Evolutionary conservation across 345 rosid genomes (phyloP), one percentile per base, ranked within the genome.

Genomic region (Populus nigra): DNA sequence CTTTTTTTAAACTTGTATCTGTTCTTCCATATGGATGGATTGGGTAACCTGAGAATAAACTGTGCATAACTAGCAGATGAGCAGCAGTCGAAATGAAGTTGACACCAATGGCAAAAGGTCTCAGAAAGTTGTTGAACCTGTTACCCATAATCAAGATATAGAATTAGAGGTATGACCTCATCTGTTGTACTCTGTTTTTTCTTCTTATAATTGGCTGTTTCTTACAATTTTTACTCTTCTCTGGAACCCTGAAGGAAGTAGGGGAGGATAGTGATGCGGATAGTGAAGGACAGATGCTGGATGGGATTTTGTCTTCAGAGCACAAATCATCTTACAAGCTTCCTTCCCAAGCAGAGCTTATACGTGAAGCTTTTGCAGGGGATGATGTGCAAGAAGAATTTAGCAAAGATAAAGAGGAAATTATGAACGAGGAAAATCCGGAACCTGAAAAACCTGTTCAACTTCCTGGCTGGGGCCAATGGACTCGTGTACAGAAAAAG

Each of bases 381-480:
- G 97, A 93, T 83, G 93, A 96, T 57, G 98, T 93, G 29, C 88
- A 81, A 53, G 94, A 89, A 17, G 97, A 93, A 75, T 96, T 96
- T 79, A 88, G 83, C 75, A 91, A 90, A 85, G 90, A 88, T 53
- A 96, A 92, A 77, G 82, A 83, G 83, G 91, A 88, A 68, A 73
- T 90, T 71, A 78, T 96, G 81, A 90, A 89, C 43, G 86, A 84
- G 82, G 98, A 92, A 82, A 89, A 87, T 66, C 98, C 96, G 53
- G 90, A 92, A 79, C 93, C 94, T 7, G 97, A 96, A 77, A 91
- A 92, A 74, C 98, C 94, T 7, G 84, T 88, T 85, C 57, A 88
- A 73, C 83, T 92, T 71, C 98, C 97, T 33, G 98, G 97, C 71
- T 92, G 98, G 98, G 98, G 98, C 72, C 92, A 96, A 71, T 96